Conservation (phyloP, 768 basidiomycete species). For the Rhodotorula taiwanensis region DNA sequence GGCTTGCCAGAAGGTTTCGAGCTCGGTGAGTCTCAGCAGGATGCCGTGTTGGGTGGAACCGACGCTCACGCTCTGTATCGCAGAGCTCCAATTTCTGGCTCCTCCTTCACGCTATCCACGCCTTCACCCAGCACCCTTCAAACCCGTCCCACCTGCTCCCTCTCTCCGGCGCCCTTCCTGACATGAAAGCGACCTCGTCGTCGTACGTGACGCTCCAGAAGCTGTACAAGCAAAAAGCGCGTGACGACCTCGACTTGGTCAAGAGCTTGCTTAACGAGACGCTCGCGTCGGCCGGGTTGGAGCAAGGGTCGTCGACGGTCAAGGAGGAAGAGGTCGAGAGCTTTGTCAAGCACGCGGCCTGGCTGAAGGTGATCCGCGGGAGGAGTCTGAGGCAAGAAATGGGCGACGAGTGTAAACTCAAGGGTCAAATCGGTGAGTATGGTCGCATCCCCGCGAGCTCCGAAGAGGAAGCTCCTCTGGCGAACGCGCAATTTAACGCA, state of each 20-base stretch:
- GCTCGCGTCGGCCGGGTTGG: constrained; percentile 10
- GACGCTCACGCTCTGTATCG: too few relatives aligned
- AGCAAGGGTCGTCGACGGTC: constrained; percentile 16
- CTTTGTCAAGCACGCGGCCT: constrained; percentile 47
- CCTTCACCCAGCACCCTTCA: constrained; percentile 51
- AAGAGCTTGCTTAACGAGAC: constrained; percentile 36
- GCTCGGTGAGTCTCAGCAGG: constrained; percentile 43
- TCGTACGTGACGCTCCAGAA: constrained; percentile 77
- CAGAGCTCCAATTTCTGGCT: constrained; percentile 67
- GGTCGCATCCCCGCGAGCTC: too few relatives aligned
- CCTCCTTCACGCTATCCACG: constrained; percentile 64
- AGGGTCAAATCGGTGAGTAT: constrained; percentile 42
- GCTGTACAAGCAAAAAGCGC: constrained; percentile 69
- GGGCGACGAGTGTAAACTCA: constrained; percentile 22
- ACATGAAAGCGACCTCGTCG: constrained; percentile 87
- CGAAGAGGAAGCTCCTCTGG: too few relatives aligned
- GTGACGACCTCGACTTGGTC: constrained; percentile 42
- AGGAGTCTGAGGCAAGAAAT: constrained; percentile 42
- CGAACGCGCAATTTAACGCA: too few relatives aligned
- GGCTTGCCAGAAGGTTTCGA: constrained; percentile 49
- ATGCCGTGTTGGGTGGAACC: not conserved
- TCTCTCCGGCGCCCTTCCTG: constrained; percentile 76
- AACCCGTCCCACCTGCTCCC: constrained; percentile 57
- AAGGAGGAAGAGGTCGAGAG: constrained; percentile 43
- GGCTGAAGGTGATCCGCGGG: constrained; percentile 45